Percentiles rank a stretch among this genome's conserved stretches.
Evolutionary conservation across 305 asterid species (phyloP).

Genomic region (Fraxinus ornus): DNA sequence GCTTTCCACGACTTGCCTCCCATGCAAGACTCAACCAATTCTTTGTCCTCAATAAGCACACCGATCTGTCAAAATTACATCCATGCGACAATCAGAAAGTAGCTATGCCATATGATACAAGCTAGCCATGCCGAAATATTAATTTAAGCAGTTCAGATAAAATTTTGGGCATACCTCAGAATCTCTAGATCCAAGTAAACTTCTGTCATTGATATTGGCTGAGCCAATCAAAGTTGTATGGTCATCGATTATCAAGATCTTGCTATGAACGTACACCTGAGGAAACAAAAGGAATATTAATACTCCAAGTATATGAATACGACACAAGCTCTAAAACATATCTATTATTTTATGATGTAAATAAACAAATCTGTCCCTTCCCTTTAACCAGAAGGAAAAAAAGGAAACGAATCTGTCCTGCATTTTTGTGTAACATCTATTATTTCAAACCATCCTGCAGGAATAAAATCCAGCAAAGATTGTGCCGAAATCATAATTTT

Average conservation of each 20-base stretch:
- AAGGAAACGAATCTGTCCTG: not conserved
- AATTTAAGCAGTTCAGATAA: not conserved
- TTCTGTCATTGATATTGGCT: slow-evolving; percentile 88
- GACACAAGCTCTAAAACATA: not conserved
- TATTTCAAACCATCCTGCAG: not conserved
- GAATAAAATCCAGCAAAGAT: not conserved
- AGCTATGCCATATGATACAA: not conserved
- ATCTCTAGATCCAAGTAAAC: slow-evolving; percentile 96
- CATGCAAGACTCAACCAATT: slow-evolving; percentile 70
- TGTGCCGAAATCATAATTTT: not conserved
- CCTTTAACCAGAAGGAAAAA: not conserved
- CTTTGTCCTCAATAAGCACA: slow-evolving; percentile 84
- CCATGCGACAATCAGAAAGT: not conserved
- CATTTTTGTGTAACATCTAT: not conserved
- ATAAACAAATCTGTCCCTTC: not conserved
- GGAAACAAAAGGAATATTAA: slow-evolving; percentile 20
- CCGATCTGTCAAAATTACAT: slow-evolving; percentile 60
- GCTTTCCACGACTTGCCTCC: slow-evolving; percentile 83
- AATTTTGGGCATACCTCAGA: slow-evolving; percentile 66
- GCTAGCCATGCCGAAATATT: not conserved
- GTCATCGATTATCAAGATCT: slow-evolving; percentile 92
- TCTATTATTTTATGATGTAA: not conserved
- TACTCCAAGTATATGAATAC: not conserved
- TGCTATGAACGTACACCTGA: slow-evolving; percentile 96
- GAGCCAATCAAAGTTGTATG: slow-evolving; percentile 74